Conservation (phyloP, 2,329 filamentous ascomycete species). For the Stylonectria norvegica region DNA sequence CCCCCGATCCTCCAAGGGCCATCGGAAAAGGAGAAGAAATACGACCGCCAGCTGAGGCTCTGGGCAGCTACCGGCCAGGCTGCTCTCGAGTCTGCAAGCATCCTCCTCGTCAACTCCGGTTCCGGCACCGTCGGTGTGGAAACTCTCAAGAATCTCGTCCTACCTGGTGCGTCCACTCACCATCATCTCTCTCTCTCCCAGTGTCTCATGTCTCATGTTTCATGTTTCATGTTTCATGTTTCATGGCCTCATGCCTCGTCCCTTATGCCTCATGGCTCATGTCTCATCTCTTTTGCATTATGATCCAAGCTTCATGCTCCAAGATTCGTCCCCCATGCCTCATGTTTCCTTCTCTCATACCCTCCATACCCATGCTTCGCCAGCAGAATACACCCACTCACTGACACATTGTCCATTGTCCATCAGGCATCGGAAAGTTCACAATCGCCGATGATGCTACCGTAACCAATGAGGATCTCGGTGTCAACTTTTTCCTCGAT, state of each 20-base stretch:
- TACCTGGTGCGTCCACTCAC: constrained; percentile 61
- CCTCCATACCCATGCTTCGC: too few relatives aligned
- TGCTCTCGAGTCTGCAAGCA: constrained; percentile 83
- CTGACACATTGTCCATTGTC: neutral
- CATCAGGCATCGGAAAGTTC: constrained; percentile 78
- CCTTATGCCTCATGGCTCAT: neutral
- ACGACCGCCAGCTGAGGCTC: constrained; percentile 89
- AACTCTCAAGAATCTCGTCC: constrained; percentile 92
- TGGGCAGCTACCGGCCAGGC: constrained; percentile 93
- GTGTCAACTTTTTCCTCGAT: constrained; percentile 96
- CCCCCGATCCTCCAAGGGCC: constrained; percentile 44
- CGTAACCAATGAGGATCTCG: constrained; percentile 80
- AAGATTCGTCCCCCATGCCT: too few relatives aligned
- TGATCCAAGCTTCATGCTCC: too few relatives aligned
- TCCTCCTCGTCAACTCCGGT: constrained; percentile 86
- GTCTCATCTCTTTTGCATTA: neutral
- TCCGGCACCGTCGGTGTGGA: constrained; percentile 86
- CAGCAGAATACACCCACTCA: too few relatives aligned
- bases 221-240: too few relatives aligned
- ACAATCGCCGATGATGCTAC: constrained; percentile 79
- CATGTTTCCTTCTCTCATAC: too few relatives aligned
- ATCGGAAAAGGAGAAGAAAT: constrained; percentile 68
- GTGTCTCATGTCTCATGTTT: too few relatives aligned
- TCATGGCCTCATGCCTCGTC: neutral
- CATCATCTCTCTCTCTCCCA: too few relatives aligned